Evolutionary conservation across 345 rosid genomes (phyloP).

Genomic region (Brassica juncea): DNA sequence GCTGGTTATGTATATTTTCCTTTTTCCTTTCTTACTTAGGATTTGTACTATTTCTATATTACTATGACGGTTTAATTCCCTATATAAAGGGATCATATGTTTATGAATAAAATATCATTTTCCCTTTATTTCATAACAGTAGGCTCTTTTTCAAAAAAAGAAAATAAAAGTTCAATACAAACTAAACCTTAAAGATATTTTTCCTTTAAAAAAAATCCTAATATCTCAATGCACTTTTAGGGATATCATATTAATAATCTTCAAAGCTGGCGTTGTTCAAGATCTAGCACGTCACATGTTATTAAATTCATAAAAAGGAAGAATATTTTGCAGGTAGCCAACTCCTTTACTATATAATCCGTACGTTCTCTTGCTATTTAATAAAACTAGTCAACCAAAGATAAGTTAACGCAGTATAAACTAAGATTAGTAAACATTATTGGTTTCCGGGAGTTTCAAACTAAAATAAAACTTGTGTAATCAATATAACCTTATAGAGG

Average conservation of each 20-base stretch:
- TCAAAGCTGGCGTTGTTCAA: background rate
- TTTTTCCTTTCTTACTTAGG: no score
- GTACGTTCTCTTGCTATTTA: constrained; percentile 1
- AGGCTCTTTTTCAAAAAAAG: background rate
- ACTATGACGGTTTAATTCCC: no score
- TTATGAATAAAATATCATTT: no score
- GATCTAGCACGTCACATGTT: constrained; percentile 2
- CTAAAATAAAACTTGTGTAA: no score
- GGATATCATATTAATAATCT: background rate
- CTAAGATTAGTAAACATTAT: no score
- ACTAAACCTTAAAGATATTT: background rate
- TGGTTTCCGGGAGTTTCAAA: no score
- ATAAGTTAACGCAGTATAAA: background rate
- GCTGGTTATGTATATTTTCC: no score
- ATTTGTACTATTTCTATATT: no score
- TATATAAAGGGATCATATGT: no score
- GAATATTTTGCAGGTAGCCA: constrained; percentile 15
- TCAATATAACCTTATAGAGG: background rate
- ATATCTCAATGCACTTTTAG: background rate
- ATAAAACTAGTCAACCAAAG: background rate
- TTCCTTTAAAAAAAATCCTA: background rate
- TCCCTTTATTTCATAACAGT: no score
- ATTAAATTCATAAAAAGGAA: background rate
- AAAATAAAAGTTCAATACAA: background rate
- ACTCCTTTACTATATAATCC: background rate